Conservation (phyloP, 176 grass and related monocot genomes). For the Oryza brachyantha region DNA sequence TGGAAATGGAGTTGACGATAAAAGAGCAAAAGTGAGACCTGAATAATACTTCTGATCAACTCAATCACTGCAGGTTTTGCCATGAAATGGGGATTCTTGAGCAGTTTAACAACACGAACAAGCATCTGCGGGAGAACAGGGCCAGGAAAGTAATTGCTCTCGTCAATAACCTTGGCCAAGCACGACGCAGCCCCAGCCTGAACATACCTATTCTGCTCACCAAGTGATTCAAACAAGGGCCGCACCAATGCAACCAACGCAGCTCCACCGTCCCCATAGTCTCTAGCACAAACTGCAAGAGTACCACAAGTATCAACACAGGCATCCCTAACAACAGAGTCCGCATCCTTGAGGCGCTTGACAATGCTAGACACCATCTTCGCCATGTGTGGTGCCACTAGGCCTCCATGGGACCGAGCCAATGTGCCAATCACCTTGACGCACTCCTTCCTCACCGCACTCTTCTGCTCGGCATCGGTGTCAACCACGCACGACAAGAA, state of each 20-base stretch:
- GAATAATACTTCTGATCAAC: constrained; percentile 93
- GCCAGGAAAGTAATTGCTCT: constrained; percentile 63
- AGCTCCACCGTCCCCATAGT: constrained; percentile 41
- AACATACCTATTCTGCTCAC: constrained; percentile 82
- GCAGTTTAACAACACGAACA: constrained; percentile 75
- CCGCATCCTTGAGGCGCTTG: constrained; percentile 73
- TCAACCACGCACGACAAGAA: constrained; percentile 85
- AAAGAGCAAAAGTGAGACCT: constrained; percentile 47
- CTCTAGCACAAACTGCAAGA: constrained; percentile 55
- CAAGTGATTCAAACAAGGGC: constrained; percentile 83
- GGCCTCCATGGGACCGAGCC: constrained; percentile 47
- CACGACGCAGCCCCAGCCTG: constrained; percentile 83
- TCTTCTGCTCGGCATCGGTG: constrained; percentile 83
- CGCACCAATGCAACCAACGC: constrained; percentile 62
- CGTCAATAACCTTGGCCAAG: constrained; percentile 84
- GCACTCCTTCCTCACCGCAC: constrained; percentile 72
- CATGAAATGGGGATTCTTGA: constrained; percentile 98
- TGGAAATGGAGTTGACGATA: not conserved
- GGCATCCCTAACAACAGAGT: constrained; percentile 85
- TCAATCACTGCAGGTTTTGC: constrained; percentile 87
- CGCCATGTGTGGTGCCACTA: constrained; percentile 60
- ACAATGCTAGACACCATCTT: constrained; percentile 71
- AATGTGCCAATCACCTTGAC: constrained; percentile 71
- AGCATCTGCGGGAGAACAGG: constrained; percentile 83
- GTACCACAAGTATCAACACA: constrained; percentile 82